Evolutionary conservation across 768 basidiomycete genomes (phyloP).

Genomic region (Lactarius vividus): DNA sequence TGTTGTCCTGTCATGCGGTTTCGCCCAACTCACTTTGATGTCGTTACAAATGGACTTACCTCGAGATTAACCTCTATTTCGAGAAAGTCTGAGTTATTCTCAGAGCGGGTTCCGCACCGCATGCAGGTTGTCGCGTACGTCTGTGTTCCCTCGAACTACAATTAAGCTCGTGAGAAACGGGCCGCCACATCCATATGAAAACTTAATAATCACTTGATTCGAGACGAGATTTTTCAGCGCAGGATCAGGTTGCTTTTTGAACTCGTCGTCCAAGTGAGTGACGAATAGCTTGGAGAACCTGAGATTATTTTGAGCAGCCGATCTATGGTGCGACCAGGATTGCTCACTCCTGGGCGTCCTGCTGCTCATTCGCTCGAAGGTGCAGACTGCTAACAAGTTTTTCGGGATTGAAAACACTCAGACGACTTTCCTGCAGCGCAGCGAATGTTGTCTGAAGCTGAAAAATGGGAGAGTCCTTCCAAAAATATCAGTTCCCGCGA

Average conservation of each 20-base stretch:
- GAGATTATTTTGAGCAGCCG: conserved; percentile 16
- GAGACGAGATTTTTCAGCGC: conserved; percentile 65
- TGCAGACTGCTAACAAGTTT: conserved; percentile 84
- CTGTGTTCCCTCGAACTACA: conserved; percentile 83
- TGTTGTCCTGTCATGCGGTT: conserved; percentile 50
- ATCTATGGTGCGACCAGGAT: background rate
- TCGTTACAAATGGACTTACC: conserved; percentile 40
- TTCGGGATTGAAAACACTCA: conserved; percentile 75
- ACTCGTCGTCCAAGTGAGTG: conserved; percentile 82
- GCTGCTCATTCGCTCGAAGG: conserved; percentile 81
- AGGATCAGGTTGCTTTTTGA: conserved; percentile 71
- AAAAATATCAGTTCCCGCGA: background rate
- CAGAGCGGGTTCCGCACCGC: conserved; percentile 64
- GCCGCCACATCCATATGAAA: background rate
- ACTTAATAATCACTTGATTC: conserved; percentile 57
- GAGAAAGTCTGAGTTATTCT: conserved; percentile 68
- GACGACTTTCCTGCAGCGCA: conserved; percentile 71
- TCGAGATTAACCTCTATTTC: conserved; percentile 87
- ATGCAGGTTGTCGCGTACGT: conserved; percentile 79
- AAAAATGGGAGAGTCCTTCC: conserved; percentile 73
- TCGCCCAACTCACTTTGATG: background rate
- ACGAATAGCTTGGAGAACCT: conserved; percentile 96
- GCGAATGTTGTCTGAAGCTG: conserved; percentile 81
- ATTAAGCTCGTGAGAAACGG: conserved; percentile 5
- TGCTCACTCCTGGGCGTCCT: conserved; percentile 92